A percentile compares a stretch with the other conserved stretches of the same genome.
These are phyloP conservation scores for Schrenkiella parvula DNA, from an alignment of 345 rosid species.

Conservation along the genomic window DNA sequence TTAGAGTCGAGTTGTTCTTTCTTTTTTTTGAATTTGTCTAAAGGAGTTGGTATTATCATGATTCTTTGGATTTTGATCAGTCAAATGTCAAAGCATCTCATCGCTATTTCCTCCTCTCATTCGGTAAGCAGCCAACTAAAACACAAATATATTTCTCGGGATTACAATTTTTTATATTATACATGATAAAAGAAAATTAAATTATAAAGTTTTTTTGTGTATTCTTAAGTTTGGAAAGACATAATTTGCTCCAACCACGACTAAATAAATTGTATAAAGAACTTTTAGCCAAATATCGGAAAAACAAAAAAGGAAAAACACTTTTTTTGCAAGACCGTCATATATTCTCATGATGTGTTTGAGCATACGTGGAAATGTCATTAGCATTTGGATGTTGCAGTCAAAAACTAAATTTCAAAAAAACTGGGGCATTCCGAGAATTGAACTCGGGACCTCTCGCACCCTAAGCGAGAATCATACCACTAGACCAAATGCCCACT, in stretches of 20 bases:
- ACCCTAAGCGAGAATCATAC: slow-evolving; percentile 92
- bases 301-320: not conserved
- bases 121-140: not conserved
- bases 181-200: no score
- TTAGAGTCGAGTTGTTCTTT: not conserved
- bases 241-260: no score
- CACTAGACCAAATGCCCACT: slow-evolving; percentile 86
- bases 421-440: slow-evolving; percentile 58
- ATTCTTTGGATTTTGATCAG: not conserved
- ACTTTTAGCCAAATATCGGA: no score
- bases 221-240: no score
- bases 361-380: not conserved
- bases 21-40: slow-evolving; percentile 7
- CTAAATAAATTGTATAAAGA: no score
- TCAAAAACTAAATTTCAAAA: not conserved
- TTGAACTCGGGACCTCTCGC: slow-evolving; percentile 85
- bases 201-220: no score
- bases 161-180: no score
- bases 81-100: not conserved
- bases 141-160: not conserved
- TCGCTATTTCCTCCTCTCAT: not conserved
- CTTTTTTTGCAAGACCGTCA: not conserved
- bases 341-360: not conserved
- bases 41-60: not conserved
- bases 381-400: not conserved